Evolutionary conservation across 768 basidiomycete genomes (phyloP), one percentile per base, ranked within the genome.

Genomic region (Boletus subcaerulescens): DNA sequence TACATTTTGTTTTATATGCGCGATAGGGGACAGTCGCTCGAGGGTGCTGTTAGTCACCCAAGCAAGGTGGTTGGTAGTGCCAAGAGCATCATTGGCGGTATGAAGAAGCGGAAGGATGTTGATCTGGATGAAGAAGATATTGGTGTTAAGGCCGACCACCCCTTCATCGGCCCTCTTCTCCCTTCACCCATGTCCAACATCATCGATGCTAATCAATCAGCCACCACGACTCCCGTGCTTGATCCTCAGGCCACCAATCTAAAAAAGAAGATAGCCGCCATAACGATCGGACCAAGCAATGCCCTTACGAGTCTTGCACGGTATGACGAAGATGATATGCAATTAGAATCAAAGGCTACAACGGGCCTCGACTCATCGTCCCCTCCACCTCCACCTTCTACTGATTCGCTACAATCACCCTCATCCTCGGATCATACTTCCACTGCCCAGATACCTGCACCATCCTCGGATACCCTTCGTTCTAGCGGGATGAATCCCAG

Each of bases 1-100:
- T 99, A 99, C 61, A 82, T 98, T 58, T 76, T 99, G 53, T 94
- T 96, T 74, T 99, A 98, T 70, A 80, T 93, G 42, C 84, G 85
- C 48, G 85, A 87, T 53, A 87, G 84, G 69, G 91, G 91, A 8
- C 86, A 91, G 63, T 80, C 77, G 5, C 73, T 91, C 45, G 82
- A 88, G 60, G 83, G 85, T 17, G 86, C 81, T 6, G 73, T 89
- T 53, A 57, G 46, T 50, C 59, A 61, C 20, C 50, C 71, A 29
- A 60, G 58, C 20, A 65, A 55, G 50, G 59, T 52, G 14, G 35
- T 17, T 9, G 44, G 54, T 22, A 52, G 65, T 15, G 62, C 65
- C 47, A 79, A 72, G 62, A 71, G 71, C 20, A 61, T 87, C 45
- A 73, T 78, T 2, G 75, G 79, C 7, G 77, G 76, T 45, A 73